Evolutionary conservation across 2,329 filamentous ascomycete genomes (phyloP).

Genomic region (Ophiostoma populinum): DNA sequence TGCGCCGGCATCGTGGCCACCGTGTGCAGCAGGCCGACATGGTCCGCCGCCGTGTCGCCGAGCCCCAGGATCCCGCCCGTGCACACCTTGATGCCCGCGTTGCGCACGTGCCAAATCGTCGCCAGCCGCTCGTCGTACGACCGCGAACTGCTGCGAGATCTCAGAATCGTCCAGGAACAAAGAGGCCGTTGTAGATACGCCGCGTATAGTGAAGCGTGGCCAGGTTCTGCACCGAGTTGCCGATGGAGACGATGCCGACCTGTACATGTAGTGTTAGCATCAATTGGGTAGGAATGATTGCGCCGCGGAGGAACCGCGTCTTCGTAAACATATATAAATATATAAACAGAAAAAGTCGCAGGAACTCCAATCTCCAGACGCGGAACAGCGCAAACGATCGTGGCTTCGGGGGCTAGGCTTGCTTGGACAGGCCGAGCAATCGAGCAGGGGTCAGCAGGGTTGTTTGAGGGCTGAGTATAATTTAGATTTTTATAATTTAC

Average conservation of each 20-base stretch:
- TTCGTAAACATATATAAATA: constrained; percentile 40
- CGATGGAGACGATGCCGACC: constrained; percentile 68
- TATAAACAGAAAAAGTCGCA: too few species aligned
- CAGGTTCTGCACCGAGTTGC: constrained; percentile 77
- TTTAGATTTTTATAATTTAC: too few species aligned
- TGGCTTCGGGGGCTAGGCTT: too few species aligned
- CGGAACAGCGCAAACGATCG: too few species aligned
- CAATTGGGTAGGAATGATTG: too few species aligned
- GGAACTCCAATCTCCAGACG: too few species aligned
- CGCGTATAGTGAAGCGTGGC: constrained; percentile 62
- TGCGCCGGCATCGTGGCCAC: constrained; percentile 65
- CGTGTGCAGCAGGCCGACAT: constrained; percentile 68
- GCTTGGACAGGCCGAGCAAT: too few species aligned
- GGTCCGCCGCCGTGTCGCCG: constrained; percentile 62
- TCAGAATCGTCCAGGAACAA: too few species aligned
- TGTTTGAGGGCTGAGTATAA: too few species aligned
- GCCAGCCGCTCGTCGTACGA: constrained; percentile 74
- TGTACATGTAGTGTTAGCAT: constrained; percentile 21
- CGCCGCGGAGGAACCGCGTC: too few species aligned
- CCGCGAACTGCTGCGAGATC: too few species aligned
- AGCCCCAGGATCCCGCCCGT: constrained; percentile 77
- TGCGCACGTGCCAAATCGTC: constrained; percentile 63
- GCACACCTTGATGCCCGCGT: constrained; percentile 80
- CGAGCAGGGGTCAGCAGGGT: too few species aligned
- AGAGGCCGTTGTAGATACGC: constrained; percentile 64